Conservation (phyloP, 306 rosid species). For the Leucaena leucocephala region DNA sequence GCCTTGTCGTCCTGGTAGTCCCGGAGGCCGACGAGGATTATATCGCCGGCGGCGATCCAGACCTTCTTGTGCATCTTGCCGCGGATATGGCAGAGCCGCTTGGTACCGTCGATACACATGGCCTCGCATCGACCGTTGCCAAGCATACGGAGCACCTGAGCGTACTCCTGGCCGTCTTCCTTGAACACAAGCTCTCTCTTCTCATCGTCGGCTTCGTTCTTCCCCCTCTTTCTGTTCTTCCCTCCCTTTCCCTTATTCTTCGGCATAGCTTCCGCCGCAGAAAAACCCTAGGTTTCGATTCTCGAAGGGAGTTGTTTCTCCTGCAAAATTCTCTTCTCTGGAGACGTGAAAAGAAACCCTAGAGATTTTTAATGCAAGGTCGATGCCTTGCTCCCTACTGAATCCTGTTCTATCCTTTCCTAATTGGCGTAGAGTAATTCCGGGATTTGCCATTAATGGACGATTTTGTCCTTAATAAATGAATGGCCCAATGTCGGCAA, state of each 20-base stretch:
- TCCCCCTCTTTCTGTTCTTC: conserved; percentile 61
- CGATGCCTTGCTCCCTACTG: neutral
- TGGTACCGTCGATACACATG: conserved; percentile 50
- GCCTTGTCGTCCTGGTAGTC: conserved; percentile 54
- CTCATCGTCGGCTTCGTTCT: conserved; percentile 58
- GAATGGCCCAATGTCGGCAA: neutral
- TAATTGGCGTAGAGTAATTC: neutral
- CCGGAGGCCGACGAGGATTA: conserved; percentile 48
- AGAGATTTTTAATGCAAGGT: neutral
- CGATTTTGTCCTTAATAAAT: neutral
- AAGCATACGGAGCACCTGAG: conserved; percentile 45
- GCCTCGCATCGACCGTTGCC: conserved; percentile 51
- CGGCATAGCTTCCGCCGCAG: conserved; percentile 39
- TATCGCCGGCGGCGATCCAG: conserved; percentile 55
- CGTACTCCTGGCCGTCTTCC: conserved; percentile 51
- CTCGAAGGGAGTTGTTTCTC: neutral
- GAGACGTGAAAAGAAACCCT: conserved; percentile 13
- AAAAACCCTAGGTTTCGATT: neutral
- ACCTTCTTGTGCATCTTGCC: conserved; percentile 63
- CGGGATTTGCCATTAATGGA: neutral
- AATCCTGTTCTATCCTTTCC: neutral
- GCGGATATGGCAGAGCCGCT: conserved; percentile 53
- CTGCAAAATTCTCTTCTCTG: neutral
- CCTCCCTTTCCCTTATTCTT: conserved; percentile 64
- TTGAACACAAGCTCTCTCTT: conserved; percentile 55